A percentile compares a stretch with the other conserved stretches of the same genome.
These are phyloP conservation scores for Plasmodium blacklocki DNA, from an alignment of 169 alveolate genomes.

Conservation along the genomic window DNA sequence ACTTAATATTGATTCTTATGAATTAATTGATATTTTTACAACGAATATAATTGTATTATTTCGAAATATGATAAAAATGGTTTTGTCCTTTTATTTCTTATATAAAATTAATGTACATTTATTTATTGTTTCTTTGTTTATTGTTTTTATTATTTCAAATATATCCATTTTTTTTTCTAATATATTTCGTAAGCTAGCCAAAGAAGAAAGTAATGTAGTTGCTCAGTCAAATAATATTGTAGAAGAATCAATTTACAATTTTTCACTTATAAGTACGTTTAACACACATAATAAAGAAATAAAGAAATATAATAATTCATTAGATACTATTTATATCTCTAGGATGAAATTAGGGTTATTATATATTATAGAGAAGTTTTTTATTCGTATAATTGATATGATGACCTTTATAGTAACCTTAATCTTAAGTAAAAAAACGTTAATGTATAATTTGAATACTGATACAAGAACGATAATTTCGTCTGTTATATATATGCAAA, in stretches of 20 bases:
- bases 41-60: constrained; percentile 49
- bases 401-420: constrained; percentile 40
- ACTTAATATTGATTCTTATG: constrained; percentile 55
- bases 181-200: constrained; percentile 50
- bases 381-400: constrained; percentile 39
- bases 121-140: constrained; percentile 45
- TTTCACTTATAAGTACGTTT: constrained; percentile 47
- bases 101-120: constrained; percentile 60
- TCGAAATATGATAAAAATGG: constrained; percentile 51
- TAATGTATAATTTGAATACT: constrained; percentile 12
- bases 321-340: constrained; percentile 28
- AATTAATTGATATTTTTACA: constrained; percentile 66
- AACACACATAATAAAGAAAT: constrained; percentile 53
- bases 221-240: constrained; percentile 54
- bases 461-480: constrained; percentile 50
- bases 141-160: constrained; percentile 46
- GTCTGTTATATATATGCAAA: constrained; percentile 65
- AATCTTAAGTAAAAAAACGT: constrained; percentile 27
- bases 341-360: constrained; percentile 65
- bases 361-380: constrained; percentile 42
- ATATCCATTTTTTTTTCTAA: constrained; percentile 57
- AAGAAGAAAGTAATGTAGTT: constrained; percentile 58
- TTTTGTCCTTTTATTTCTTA: constrained; percentile 57
- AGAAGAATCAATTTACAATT: constrained; percentile 32
- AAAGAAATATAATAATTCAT: constrained; percentile 21